Conservation (phyloP, 495 filamentous ascomycete species). For the Aspergillus bridgeri region DNA sequence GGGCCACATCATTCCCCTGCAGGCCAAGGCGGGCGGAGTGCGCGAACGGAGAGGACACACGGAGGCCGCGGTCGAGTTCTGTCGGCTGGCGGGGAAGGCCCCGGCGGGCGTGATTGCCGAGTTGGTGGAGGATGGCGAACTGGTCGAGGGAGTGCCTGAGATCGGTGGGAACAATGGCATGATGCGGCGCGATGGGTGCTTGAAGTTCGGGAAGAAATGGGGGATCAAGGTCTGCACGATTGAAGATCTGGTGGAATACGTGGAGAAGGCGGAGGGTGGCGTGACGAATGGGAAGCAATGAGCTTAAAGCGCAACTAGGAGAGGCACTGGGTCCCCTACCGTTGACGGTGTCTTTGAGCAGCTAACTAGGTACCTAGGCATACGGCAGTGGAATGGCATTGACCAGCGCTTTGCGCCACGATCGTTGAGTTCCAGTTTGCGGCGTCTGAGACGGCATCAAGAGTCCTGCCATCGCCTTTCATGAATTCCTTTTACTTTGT, state of each 20-base stretch:
- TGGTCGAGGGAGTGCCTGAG: slow-evolving; percentile 57
- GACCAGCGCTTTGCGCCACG: too few species aligned
- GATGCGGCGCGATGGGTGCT: slow-evolving; percentile 88
- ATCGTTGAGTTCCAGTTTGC: too few species aligned
- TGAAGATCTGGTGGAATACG: slow-evolving; percentile 76
- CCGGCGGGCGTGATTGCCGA: slow-evolving; percentile 81
- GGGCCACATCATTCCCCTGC: slow-evolving; percentile 86
- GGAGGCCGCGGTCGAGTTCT: slow-evolving; percentile 88
- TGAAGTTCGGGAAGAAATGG: slow-evolving; percentile 84
- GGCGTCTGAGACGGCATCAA: too few species aligned
- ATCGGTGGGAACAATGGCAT: slow-evolving; percentile 65
- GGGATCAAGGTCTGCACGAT: slow-evolving; percentile 94
- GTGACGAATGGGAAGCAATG: slow-evolving; percentile 39
- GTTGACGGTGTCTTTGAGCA: too few species aligned
- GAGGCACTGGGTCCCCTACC: too few species aligned
- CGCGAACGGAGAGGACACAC: slow-evolving; percentile 79
- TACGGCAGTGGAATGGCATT: too few species aligned
- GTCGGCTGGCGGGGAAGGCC: slow-evolving; percentile 69
- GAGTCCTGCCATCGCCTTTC: too few species aligned
- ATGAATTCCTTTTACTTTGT: slow-evolving; percentile 13
- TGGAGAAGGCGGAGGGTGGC: slow-evolving; percentile 55
- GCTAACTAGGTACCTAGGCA: too few species aligned
- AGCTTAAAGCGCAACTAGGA: too few species aligned
- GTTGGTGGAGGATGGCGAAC: slow-evolving; percentile 74
- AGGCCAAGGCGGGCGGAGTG: slow-evolving; percentile 77